Conservation (phyloP, 108 stramenopile species). For the Pseudonitzschia delicatissima region DNA sequence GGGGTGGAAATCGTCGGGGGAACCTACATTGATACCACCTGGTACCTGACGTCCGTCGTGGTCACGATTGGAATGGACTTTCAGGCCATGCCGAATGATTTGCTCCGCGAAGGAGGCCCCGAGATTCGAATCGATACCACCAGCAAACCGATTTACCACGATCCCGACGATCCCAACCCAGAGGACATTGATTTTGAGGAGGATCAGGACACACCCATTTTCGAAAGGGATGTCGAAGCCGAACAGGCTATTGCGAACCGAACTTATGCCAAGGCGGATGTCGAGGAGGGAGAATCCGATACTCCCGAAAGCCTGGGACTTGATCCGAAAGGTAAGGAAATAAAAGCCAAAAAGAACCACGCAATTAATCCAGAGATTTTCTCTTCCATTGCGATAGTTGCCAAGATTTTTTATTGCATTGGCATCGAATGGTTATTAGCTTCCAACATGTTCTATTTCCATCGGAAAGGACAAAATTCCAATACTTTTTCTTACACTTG, state of each 20-base stretch:
- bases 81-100: conserved; percentile 21
- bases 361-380: no score
- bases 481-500: neutral
- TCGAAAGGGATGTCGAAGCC: conserved; percentile 43
- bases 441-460: no score
- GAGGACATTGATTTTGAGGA: conserved; percentile 38
- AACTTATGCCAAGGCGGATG: conserved; percentile 35
- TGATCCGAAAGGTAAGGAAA: conserved; percentile 33
- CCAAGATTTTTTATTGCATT: no score
- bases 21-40: conserved; percentile 69
- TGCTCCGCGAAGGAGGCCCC: conserved; percentile 32
- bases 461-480: no score
- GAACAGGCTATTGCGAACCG: conserved; percentile 12
- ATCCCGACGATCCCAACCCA: conserved; percentile 68
- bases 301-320: conserved; percentile 44
- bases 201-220: conserved; percentile 41
- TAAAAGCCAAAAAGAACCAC: neutral
- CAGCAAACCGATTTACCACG: conserved; percentile 38
- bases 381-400: no score
- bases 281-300: conserved; percentile 50
- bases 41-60: conserved; percentile 70
- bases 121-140: conserved; percentile 51
- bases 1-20: conserved; percentile 53
- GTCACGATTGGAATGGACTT: conserved; percentile 41
- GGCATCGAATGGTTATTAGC: no score